These are phyloP conservation scores for Lachancea waltii DNA, from an alignment of 805 yeast genomes.

Conservation along the genomic window DNA sequence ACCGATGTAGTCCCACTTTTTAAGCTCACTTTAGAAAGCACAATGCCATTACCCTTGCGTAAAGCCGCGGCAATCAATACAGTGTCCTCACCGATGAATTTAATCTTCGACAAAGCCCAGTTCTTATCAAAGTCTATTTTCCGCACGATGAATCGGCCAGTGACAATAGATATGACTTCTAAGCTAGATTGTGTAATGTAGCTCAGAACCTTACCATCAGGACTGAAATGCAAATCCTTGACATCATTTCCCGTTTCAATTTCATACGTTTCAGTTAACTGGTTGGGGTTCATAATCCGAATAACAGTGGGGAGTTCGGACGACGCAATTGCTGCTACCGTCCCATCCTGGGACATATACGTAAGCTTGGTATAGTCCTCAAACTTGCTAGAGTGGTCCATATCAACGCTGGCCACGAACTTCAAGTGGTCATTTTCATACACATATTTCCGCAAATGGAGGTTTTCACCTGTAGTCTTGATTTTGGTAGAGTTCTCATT, in stretches of 20 bases:
- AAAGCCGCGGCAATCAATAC: constrained; percentile 41
- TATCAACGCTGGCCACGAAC: constrained; percentile 54
- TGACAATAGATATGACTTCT: constrained; percentile 37
- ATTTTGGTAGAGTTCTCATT: constrained; percentile 60
- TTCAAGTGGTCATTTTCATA: constrained; percentile 56
- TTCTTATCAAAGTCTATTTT: constrained; percentile 33
- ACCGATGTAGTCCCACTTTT: constrained; percentile 23
- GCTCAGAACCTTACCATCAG: constrained; percentile 58
- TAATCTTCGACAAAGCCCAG: constrained; percentile 31
- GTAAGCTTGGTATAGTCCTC: constrained; percentile 58
- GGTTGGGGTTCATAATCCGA: constrained; percentile 51
- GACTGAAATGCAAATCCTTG: constrained; percentile 61
- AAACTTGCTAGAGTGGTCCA: constrained; percentile 39
- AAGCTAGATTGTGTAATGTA: constrained; percentile 54
- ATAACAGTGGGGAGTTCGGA: constrained; percentile 59
- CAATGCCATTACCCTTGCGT: constrained; percentile 37
- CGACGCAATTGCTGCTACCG: constrained; percentile 62
- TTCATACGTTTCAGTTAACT: constrained; percentile 48
- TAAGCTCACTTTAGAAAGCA: constrained; percentile 25
- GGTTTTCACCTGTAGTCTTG: constrained; percentile 50
- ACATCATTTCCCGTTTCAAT: constrained; percentile 49
- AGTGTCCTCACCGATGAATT: constrained; percentile 31
- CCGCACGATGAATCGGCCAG: constrained; percentile 35
- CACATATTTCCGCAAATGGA: constrained; percentile 63
- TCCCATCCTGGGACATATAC: constrained; percentile 49